Base-by-base conservation (phyloP, 495 filamentous ascomycete species). In the Lasiosphaeria hispida region DNA sequence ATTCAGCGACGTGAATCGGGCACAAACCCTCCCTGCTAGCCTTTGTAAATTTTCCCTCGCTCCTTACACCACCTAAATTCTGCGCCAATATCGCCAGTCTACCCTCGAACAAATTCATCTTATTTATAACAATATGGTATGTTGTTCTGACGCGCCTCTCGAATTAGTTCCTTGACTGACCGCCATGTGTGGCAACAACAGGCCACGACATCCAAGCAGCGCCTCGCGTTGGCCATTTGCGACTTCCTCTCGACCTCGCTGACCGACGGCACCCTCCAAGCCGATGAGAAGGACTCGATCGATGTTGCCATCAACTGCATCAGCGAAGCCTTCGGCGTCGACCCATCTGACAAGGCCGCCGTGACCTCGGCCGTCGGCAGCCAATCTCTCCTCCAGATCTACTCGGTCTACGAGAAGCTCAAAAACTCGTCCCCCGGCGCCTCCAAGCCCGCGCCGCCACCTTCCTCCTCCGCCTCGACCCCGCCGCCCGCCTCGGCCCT, bases 221-320 rank as follows among this genome's bases (percentile, higher is more conserved):
- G 92, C 75, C 85, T 98, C 57, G 95, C 94, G 66, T 89, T 97
- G 69, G 91, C 95, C 64, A 92, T 98, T 73, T 88, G 95, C 77
- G 91, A 96, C 76, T 98, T 96, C 80, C 86, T 98, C 33, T 82
- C 81, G 54, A 85, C 83, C 63, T 96, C 91, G 54, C 77, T 90
- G 60, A 92, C 84, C 57, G 94, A 98, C 64, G 93, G 93, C 63
- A 94, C 92, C 33, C 82, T 97, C 38, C 80, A 85, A 14, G 68
- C 85, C 63, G 95, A 97, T 48, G 94, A 98, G 69, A 80, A 84
- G 58, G 94, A 97, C 69, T 89, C 85, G 49, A 88, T 98, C 68
- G 93, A 97, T 63, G 86, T 97, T 36, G 94, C 94, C 55, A 80
- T 86, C 68, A 88, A 90, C 72, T 97, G 92, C 78, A 98, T 98